Evolutionary conservation across 2,329 filamentous ascomycete genomes (phyloP).

Genomic region (Ascochyta viciae-villosae): DNA sequence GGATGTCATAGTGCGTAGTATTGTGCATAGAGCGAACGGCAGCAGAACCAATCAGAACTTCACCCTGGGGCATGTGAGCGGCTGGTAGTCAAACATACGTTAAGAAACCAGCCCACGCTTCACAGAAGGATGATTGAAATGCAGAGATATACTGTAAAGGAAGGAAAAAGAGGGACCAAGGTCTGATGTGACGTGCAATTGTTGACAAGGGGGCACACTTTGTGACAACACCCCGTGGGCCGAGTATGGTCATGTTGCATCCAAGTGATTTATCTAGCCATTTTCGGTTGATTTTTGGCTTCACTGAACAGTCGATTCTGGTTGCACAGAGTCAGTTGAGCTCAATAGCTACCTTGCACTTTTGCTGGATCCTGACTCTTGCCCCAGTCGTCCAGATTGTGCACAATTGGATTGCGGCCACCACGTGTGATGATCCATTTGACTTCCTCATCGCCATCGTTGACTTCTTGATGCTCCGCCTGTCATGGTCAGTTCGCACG

Average conservation of each 20-base stretch:
- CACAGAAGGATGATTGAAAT: not conserved
- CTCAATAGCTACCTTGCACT: conserved; percentile 4
- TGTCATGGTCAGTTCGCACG: not conserved
- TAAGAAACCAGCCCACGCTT: not conserved
- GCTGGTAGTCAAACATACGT: not conserved
- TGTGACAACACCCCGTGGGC: not conserved
- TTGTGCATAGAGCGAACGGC: not conserved
- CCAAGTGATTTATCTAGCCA: not conserved
- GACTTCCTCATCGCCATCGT: conserved; percentile 68
- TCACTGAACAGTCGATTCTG: not conserved
- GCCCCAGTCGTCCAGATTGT: conserved; percentile 69
- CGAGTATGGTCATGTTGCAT: not conserved
- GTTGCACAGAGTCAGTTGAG: not conserved
- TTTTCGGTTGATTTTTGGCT: not conserved
- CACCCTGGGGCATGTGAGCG: conserved; percentile 14
- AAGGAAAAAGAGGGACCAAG: not conserved
- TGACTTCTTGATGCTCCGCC: conserved; percentile 73
- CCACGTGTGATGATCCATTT: conserved; percentile 72
- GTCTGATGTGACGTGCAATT: not conserved
- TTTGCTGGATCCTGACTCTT: conserved; percentile 28
- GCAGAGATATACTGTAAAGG: too few relatives aligned
- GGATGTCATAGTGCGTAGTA: conserved; percentile 1
- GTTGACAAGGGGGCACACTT: not conserved
- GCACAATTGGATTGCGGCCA: conserved; percentile 66
- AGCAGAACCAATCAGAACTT: conserved; percentile 14